phyloP scores from a whole-genome alignment of 768 basidiomycete genomes.

The Guyanaporus albipodus region DNA sequence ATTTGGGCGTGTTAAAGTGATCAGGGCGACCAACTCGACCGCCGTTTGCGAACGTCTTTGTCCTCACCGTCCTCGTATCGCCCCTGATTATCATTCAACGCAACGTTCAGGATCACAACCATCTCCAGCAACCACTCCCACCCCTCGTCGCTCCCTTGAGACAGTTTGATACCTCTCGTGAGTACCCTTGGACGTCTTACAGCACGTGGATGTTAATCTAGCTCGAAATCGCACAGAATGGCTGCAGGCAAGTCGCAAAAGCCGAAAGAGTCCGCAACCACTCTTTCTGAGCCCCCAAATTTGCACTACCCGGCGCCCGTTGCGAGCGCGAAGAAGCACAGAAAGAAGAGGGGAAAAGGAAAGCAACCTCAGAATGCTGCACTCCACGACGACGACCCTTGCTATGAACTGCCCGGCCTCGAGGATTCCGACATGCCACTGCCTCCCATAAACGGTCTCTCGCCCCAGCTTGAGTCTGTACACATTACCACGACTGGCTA shows the following conservation, averaged over 20 bases:
- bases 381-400: constrained; percentile 14
- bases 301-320: constrained; percentile 6
- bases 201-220: constrained; percentile 15
- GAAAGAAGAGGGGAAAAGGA: constrained; percentile 46
- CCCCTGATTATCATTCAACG: constrained; percentile 17
- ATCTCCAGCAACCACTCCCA: not conserved
- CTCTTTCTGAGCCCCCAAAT: constrained; percentile 6
- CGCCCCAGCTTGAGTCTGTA: constrained; percentile 47
- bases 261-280: constrained; percentile 15
- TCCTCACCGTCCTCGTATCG: constrained; percentile 18
- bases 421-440: constrained; percentile 18
- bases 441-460: constrained; percentile 33
- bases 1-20: constrained; percentile 33
- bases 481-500: constrained; percentile 45
- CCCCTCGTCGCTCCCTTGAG: not conserved
- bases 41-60: constrained; percentile 15
- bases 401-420: constrained; percentile 25
- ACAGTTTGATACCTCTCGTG: constrained; percentile 12
- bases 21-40: constrained; percentile 19
- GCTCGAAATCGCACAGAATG: constrained; percentile 23
- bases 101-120: constrained; percentile 15
- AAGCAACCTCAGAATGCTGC: constrained; percentile 18
- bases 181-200: constrained; percentile 1
- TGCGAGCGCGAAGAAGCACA: constrained; percentile 36
- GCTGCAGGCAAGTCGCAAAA: constrained; percentile 28